These are phyloP conservation scores for Globisporangium lucens DNA, from an alignment of 352 stramenopile genomes.

Conservation along the genomic window DNA sequence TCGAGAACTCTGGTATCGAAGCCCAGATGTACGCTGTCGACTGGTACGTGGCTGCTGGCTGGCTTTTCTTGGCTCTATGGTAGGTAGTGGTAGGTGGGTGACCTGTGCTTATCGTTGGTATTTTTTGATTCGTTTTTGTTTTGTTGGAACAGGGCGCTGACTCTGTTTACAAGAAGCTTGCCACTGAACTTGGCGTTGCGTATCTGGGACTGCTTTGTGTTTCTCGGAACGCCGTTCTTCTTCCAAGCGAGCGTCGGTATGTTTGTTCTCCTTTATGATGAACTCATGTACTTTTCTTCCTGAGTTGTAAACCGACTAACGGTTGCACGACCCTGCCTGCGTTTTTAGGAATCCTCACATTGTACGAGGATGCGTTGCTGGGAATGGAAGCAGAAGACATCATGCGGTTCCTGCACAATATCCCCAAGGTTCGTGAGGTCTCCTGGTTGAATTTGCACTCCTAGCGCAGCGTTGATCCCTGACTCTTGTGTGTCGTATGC, in stretches of 20 bases:
- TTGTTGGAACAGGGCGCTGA: conserved; percentile 52
- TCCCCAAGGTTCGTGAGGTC: conserved; percentile 41
- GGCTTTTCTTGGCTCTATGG: background rate
- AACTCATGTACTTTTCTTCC: background rate
- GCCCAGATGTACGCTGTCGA: conserved; percentile 87
- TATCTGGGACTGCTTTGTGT: conserved; percentile 83
- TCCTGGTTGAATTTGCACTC: background rate
- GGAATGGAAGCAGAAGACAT: conserved; percentile 72
- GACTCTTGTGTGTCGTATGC: background rate
- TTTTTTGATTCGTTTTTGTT: background rate
- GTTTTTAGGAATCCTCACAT: conserved; percentile 48
- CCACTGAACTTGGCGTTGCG: conserved; percentile 70
- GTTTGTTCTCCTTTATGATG: background rate
- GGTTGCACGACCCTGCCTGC: background rate
- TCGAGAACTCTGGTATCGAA: conserved; percentile 72
- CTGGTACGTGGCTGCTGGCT: conserved; percentile 40
- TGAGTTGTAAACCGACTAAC: background rate
- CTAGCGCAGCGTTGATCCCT: background rate
- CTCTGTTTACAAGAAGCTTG: conserved; percentile 75
- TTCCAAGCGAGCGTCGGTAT: conserved; percentile 85
- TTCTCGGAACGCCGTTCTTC: conserved; percentile 79
- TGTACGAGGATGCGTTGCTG: conserved; percentile 72
- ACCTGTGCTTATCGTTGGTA: background rate
- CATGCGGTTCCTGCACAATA: conserved; percentile 79
- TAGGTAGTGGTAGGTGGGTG: background rate